Evolutionary conservation across 371 early-diverging fungal species (phyloP), one percentile per base, ranked within the genome.

Genomic region (Zancudomyces culisetae): DNA sequence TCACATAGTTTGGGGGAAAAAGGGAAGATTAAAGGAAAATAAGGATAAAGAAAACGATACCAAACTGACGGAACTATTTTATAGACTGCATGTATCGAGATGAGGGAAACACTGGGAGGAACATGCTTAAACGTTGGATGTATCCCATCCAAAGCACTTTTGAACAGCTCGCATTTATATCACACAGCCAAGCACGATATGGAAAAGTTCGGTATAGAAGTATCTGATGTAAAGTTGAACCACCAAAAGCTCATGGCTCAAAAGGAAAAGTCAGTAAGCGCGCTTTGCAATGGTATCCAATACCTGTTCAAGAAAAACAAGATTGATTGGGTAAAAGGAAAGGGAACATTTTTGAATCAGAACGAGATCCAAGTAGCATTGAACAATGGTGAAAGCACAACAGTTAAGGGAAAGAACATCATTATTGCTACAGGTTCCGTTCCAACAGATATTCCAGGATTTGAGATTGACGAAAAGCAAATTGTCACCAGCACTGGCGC

Each of bases 61-160:
- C 15, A 35, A 35, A 35, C 15, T 35, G 35, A 35, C 35, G 6
- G 35, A 35, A 27, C 19, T 41, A 47, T 20, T 10, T 10, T 18
- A 1, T 75, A 91, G 90, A 84, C 86, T 40, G 96, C 93, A 23
- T 93, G 95, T 68, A 79, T 95, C 52, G 96, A 97, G 73, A 90
- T 86, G 72, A 90, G 98, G 56, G 95, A 91, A 29, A 56, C 90
- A 27, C 78, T 97, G 18, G 98, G 98, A 61, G 98, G 98, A 54
- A 97, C 98, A 40, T 97, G 98, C 72, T 71, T 97, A 60, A 97
- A 97, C 68, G 94, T 96, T 42, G 98, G 98, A 43, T 97, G 97
- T 75, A 97, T 97, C 70, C 98, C 98, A 29, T 95, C 96, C 56
- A 97, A 97, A 74, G 85, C 97, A 54, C 81, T 97, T 67, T 79